Evolutionary conservation across 257 asterid species (phyloP), one percentile per base, ranked within the genome.

Genomic region (Forsythia suspensa): DNA sequence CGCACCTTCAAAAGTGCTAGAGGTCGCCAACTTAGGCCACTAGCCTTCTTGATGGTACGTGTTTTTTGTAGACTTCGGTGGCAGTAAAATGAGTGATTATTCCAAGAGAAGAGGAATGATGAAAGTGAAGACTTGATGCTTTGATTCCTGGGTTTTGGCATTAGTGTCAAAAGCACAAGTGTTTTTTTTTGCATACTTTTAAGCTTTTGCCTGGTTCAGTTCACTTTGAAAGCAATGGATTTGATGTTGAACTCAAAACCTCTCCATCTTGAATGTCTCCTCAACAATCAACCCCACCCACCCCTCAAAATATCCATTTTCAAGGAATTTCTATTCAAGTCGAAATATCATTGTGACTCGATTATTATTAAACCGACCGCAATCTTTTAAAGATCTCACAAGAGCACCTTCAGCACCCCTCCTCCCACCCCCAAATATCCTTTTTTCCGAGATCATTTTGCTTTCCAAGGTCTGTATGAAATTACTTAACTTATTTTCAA

Each of bases 131-230:
- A 69, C 34, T 74, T 82, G 69, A 70, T 74, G 76, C 83, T 76
- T 77, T 82, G 91, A 88, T 87, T 90, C 92, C 80, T 85, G 84
- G 89, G 71, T 80, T 81, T 87, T 84, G 87, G 88, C 82, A 84
- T 89, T 85, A 85, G 79, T 87, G 86, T 81, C 74, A 52, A 83
- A 86, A 85, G 85, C 76, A 65, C 78, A 71, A 79, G 75, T 76
- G 72, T n/a, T n/a, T 83, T 75, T 80, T 70, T 81, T 65, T n/a
- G 84, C 83, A 76, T 81, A 48, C 73, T 81, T 68, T 67, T 79
- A 77, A 80, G 80, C 89, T 81, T 88, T 86, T 85, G 88, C 82
- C 91, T 79, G 90, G 86, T 90, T 85, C 83, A 82, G 52, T 81
- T 79, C 80, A 77, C 85, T 80, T 80, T 79, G 79, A 71, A 57